Evolutionary conservation across 2,329 filamentous ascomycete genomes (phyloP).

Genomic region (Venturia effusa): DNA sequence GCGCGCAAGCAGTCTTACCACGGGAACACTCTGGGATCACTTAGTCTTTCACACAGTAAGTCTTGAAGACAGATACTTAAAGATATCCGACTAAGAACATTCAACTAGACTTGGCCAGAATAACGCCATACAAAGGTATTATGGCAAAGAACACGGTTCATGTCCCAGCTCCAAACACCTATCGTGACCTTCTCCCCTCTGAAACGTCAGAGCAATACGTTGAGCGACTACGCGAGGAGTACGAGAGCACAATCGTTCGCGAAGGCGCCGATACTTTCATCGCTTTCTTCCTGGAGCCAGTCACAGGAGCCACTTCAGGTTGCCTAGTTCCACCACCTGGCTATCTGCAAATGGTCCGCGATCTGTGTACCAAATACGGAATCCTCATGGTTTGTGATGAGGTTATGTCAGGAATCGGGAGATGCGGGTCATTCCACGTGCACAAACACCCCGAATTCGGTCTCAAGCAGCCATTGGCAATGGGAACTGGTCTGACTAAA

Average conservation of each 20-base stretch:
- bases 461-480: neutral
- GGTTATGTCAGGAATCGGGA: slow-evolving; percentile 59
- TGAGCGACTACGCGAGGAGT: slow-evolving; percentile 46
- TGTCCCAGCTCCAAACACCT: slow-evolving; percentile 58
- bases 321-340: slow-evolving; percentile 55
- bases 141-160: slow-evolving; percentile 45
- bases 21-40: slow-evolving; percentile 56
- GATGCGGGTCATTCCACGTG: slow-evolving; percentile 48
- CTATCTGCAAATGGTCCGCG: slow-evolving; percentile 58
- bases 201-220: slow-evolving; percentile 53
- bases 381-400: slow-evolving; percentile 69
- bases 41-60: slow-evolving; percentile 29
- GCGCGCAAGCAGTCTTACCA: slow-evolving; percentile 57
- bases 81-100: slow-evolving; percentile 21
- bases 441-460: slow-evolving; percentile 38
- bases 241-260: slow-evolving; percentile 55
- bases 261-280: slow-evolving; percentile 56
- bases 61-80: neutral
- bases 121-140: slow-evolving; percentile 50
- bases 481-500: neutral
- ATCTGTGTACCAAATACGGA: slow-evolving; percentile 59
- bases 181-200: slow-evolving; percentile 40
- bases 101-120: slow-evolving; percentile 50
- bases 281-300: slow-evolving; percentile 62
- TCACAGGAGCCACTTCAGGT: slow-evolving; percentile 56